phyloP scores from a whole-genome alignment of 164 flowering plant genomes.

The Sextonia rubra region DNA sequence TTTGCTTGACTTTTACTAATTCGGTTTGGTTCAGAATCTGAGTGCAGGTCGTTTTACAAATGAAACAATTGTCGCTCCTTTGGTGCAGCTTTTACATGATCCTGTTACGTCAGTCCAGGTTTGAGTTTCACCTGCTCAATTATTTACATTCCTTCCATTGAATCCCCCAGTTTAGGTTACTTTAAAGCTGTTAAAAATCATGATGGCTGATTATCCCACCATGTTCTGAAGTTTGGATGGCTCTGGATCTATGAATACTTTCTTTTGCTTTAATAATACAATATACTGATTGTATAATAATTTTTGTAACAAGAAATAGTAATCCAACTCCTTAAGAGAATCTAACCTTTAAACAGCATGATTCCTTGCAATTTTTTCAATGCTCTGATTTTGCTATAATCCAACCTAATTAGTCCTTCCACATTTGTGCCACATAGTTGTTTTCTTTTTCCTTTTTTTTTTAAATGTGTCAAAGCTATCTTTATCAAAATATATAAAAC shows the following conservation, averaged over 20 bases:
- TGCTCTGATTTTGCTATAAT: background rate
- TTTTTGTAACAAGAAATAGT: too few species aligned
- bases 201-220: too few species aligned
- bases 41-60: slow-evolving; percentile 81
- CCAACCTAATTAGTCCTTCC: background rate
- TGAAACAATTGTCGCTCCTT: slow-evolving; percentile 47
- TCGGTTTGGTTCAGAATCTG: slow-evolving; percentile 53
- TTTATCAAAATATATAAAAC: background rate
- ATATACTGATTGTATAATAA: too few species aligned
- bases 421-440: background rate
- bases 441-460: background rate
- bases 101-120: slow-evolving; percentile 72
- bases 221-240: too few species aligned
- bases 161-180: background rate
- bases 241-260: too few species aligned
- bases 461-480: background rate
- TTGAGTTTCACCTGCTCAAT: slow-evolving; percentile 3
- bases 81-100: slow-evolving; percentile 67
- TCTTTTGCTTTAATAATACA: too few species aligned
- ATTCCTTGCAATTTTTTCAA: too few species aligned
- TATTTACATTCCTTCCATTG: background rate
- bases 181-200: too few species aligned
- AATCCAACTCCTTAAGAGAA: too few species aligned
- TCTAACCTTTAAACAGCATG: too few species aligned
- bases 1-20: slow-evolving; percentile 17